Conservation (phyloP, 306 rosid species). For the Fagus sylvatica region DNA sequence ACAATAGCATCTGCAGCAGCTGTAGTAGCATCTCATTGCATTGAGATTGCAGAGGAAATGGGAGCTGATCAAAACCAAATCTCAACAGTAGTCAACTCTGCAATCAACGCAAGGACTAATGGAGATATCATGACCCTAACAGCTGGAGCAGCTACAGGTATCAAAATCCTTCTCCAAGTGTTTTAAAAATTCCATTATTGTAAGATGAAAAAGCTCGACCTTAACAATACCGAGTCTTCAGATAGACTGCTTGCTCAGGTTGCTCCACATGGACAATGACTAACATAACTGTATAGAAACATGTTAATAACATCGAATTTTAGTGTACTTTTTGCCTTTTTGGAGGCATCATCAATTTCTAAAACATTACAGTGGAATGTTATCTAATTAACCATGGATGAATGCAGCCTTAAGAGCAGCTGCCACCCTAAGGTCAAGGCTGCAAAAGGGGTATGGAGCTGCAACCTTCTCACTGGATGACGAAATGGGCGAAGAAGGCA, state of each 20-base stretch:
- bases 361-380: conserved; percentile 5
- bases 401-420: conserved; percentile 82
- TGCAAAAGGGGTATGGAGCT: conserved; percentile 69
- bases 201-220: conserved; percentile 11
- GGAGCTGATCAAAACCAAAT: conserved; percentile 86
- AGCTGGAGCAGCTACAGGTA: conserved; percentile 97
- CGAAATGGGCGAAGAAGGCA: conserved; percentile 58
- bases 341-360: not conserved
- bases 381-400: conserved; percentile 5
- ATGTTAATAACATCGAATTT: conserved; percentile 1
- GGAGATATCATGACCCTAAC: conserved; percentile 94
- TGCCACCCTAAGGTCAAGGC: conserved; percentile 66
- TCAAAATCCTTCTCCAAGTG: conserved; percentile 1
- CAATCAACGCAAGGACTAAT: conserved; percentile 79
- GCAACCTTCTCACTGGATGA: conserved; percentile 53
- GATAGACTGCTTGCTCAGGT: not conserved
- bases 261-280: not conserved
- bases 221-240: not conserved
- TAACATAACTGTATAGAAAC: not conserved
- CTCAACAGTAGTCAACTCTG: conserved; percentile 68
- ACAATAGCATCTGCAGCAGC: conserved; percentile 92
- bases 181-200: conserved; percentile 1
- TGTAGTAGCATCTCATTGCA: conserved; percentile 94
- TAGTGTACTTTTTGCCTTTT: conserved; percentile 1
- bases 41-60: conserved; percentile 95